A percentile compares a stretch with the other conserved stretches of the same genome.
Conservation (phyloP, 2,329 filamentous ascomycete species). For the Amylocarpus encephaloides region DNA sequence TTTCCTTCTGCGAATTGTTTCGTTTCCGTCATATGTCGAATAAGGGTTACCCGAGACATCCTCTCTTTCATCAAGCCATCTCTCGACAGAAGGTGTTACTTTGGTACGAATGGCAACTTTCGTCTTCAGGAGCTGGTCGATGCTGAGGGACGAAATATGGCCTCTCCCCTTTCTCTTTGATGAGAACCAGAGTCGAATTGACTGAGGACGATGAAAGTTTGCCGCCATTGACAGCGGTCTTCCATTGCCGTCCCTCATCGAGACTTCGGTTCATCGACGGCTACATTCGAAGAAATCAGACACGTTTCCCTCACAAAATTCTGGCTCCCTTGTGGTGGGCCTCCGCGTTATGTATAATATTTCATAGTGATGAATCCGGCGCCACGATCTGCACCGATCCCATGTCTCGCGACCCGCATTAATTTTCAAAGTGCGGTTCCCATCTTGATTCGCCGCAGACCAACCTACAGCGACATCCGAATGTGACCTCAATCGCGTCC, state of each 20-base stretch:
- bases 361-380: background rate
- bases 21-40: background rate
- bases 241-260: slow-evolving; percentile 5
- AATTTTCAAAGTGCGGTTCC: background rate
- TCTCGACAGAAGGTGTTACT: background rate
- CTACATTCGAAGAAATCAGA: background rate
- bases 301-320: background rate
- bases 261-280: background rate
- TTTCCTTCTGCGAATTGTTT: background rate
- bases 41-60: background rate
- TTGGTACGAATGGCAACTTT: slow-evolving; percentile 7
- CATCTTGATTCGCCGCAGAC: background rate
- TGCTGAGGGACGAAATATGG: slow-evolving; percentile 5
- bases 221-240: background rate
- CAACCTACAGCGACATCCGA: background rate
- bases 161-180: slow-evolving; percentile 2
- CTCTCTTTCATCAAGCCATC: background rate
- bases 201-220: background rate
- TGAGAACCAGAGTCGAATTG: slow-evolving; percentile 4
- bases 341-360: background rate
- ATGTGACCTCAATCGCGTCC: background rate
- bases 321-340: background rate
- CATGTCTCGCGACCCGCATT: slow-evolving; percentile 1
- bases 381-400: background rate
- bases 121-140: slow-evolving; percentile 7